phyloP scores from a whole-genome alignment of 2,329 filamentous ascomycete species.

The Cladophialophora immunda region DNA sequence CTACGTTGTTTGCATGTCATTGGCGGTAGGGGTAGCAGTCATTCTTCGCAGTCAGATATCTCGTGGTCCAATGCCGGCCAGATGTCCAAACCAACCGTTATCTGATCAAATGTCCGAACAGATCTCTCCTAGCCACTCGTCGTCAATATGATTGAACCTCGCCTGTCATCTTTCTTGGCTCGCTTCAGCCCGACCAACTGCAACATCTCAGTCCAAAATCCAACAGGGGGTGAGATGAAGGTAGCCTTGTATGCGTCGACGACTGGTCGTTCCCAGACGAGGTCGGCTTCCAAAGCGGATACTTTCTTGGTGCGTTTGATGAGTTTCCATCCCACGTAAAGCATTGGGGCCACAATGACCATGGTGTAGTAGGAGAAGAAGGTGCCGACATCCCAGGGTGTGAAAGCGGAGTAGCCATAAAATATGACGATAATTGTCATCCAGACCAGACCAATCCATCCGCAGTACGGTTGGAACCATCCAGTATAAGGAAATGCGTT shows the following conservation, averaged over 20 bases:
- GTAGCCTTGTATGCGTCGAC: slow-evolving; percentile 67
- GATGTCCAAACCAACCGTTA: background rate
- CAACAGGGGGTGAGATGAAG: slow-evolving; percentile 58
- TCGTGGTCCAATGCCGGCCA: background rate
- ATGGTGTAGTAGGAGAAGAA: slow-evolving; percentile 73
- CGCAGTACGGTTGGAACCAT: slow-evolving; percentile 72
- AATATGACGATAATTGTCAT: slow-evolving; percentile 70
- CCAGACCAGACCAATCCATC: slow-evolving; percentile 67
- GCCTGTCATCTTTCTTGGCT: slow-evolving; percentile 26
- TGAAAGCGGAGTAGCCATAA: slow-evolving; percentile 68
- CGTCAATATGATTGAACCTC: slow-evolving; percentile 12
- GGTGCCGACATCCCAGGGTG: slow-evolving; percentile 64
- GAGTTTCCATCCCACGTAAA: slow-evolving; percentile 71
- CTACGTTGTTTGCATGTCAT: background rate
- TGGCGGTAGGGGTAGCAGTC: background rate
- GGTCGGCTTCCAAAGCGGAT: slow-evolving; percentile 63
- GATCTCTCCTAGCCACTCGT: background rate
- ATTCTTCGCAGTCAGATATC: background rate
- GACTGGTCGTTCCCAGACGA: slow-evolving; percentile 67
- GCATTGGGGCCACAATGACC: slow-evolving; percentile 62
- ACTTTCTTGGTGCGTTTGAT: slow-evolving; percentile 66
- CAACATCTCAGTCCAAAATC: slow-evolving; percentile 40
- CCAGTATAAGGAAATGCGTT: slow-evolving; percentile 67
- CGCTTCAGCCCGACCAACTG: slow-evolving; percentile 37
- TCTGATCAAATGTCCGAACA: background rate